Base-by-base conservation (phyloP, 2,329 filamentous ascomycete species). In the Penicillium janthinellum region DNA sequence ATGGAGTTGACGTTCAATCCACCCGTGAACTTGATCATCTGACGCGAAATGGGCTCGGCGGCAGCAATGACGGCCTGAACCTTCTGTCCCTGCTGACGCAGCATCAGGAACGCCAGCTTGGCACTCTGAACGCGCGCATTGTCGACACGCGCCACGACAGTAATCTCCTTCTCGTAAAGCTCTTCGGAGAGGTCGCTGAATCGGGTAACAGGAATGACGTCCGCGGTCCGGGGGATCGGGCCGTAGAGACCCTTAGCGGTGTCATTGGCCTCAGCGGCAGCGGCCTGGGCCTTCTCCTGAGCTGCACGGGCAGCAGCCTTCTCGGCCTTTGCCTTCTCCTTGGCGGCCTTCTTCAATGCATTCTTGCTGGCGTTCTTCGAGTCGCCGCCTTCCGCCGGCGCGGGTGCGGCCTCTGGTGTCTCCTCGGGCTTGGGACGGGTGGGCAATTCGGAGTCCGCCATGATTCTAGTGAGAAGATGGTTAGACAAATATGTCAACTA, bases 1-100 rank as follows among this genome's bases (percentile, higher is more conserved):
- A 90, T 92, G 68, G 89, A 92, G 82, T 97, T 94, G 48, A 89
- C 83, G 71, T 86, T 89, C 67, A 96, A 79, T 45, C 81, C 84
- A 50, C 86, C 86, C 52, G 90, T 87, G 86, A 90, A 98, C 81
- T 98, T 98, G 74, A 97, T 91, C 94, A 98, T 98, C 78, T 91
- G 92, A 75, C 88, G 89, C 63, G 86, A 90, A 39, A 92, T 85
- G 52, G 79, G 84, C 63, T 74, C 79, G 38, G 83, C 87, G 70
- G 92, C 86, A 73, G 82, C 78, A 70, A 85, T 86, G 51, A 97
- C 89, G 54, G 89, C 92, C 81, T 97, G 93, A 41, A 97, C 88
- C 28, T 88, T 89, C 82, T 90, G 88, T 71, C 88, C 84, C 75
- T 90, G 87, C 76, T 92, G 85, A 64, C 91, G 86, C 68, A 98